Percentiles rank a stretch among this genome's conserved stretches.
Evolutionary conservation across 1,139 yeast genomes (phyloP).

Genomic region (Citeromyces hawaiiensis): DNA sequence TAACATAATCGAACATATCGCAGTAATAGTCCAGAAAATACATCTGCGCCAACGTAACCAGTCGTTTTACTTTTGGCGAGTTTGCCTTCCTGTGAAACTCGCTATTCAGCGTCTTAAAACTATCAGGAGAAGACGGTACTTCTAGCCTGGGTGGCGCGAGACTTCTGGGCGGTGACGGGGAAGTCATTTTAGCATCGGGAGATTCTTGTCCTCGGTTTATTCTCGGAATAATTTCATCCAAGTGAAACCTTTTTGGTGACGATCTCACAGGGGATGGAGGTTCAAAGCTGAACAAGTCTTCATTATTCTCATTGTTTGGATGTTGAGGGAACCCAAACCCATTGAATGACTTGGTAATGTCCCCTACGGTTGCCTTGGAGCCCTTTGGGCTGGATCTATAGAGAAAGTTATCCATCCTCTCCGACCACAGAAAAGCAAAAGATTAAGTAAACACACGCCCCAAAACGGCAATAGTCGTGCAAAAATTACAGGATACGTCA

Average conservation of each 20-base stretch:
- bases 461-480: background rate
- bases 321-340: background rate
- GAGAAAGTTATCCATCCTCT: background rate
- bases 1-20: slow-evolving; percentile 89
- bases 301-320: background rate
- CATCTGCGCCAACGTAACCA: slow-evolving; percentile 69
- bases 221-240: background rate
- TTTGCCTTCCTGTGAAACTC: slow-evolving; percentile 50
- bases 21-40: slow-evolving; percentile 91
- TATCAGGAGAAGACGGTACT: background rate
- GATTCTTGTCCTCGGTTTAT: background rate
- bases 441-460: background rate
- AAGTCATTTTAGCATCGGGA: background rate
- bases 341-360: background rate
- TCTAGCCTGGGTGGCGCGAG: background rate
- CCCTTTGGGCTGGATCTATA: background rate
- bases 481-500: background rate
- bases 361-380: background rate
- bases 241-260: background rate
- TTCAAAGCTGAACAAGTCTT: background rate
- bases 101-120: slow-evolving; percentile 5
- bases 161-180: background rate
- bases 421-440: background rate
- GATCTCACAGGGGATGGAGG: background rate
- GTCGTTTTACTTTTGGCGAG: slow-evolving; percentile 67